These are phyloP conservation scores for Metschnikowia henanensis DNA, from an alignment of 805 yeast genomes.

Conservation along the genomic window DNA sequence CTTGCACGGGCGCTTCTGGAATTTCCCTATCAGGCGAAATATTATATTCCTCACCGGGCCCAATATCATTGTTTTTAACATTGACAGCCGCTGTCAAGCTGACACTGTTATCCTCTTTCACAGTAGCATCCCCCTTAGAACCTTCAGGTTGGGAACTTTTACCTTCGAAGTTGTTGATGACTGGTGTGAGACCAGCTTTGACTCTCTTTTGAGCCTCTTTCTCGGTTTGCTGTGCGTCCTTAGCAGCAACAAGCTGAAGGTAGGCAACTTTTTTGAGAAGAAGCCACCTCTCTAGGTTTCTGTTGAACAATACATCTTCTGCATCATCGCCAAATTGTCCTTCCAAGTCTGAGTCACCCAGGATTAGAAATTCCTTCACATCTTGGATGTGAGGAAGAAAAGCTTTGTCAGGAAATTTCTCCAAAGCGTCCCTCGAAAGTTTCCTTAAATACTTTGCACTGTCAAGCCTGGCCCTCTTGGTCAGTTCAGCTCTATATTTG, in stretches of 20 bases:
- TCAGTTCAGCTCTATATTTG: constrained; percentile 48
- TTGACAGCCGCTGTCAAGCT: constrained; percentile 12
- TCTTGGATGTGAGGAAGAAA: constrained; percentile 60
- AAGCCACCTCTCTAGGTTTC: constrained; percentile 64
- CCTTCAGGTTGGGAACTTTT: constrained; percentile 1
- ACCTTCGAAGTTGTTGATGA: constrained; percentile 8
- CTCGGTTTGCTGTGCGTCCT: constrained; percentile 40
- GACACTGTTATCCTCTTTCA: neutral
- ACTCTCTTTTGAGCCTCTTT: constrained; percentile 38
- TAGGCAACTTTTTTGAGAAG: constrained; percentile 71
- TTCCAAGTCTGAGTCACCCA: constrained; percentile 39
- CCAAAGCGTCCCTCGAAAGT: constrained; percentile 53
- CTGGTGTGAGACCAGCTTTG: constrained; percentile 30
- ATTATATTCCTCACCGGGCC: constrained; percentile 16
- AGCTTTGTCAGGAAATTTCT: constrained; percentile 27
- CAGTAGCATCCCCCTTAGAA: neutral
- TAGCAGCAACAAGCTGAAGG: constrained; percentile 63
- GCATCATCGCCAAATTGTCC: constrained; percentile 39
- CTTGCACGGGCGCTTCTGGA: constrained; percentile 23
- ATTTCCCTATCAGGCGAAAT: constrained; percentile 16
- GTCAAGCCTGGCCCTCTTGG: constrained; percentile 49
- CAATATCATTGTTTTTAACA: constrained; percentile 9
- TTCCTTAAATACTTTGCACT: constrained; percentile 55
- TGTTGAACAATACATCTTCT: constrained; percentile 36
- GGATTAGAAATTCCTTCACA: constrained; percentile 54